Base-by-base conservation (phyloP, 2,329 filamentous ascomycete species). In the Clonostachys chloroleuca region DNA sequence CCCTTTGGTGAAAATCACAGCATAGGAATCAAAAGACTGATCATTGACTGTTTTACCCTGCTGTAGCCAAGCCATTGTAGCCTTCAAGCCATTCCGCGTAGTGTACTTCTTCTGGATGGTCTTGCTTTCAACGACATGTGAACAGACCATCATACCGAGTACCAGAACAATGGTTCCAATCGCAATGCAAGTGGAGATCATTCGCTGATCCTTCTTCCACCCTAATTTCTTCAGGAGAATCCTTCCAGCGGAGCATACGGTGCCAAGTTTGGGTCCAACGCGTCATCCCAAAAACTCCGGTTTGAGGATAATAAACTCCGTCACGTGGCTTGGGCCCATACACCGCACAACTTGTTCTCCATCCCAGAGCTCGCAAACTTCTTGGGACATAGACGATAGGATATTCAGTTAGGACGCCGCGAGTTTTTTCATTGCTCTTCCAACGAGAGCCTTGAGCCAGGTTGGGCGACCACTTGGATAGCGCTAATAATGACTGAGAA, bases 371-470 rank as follows among this genome's bases (percentile, higher is more conserved):
- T 49, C 47, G 34, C 43, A 46, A 10, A 46, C 44, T 13, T 49
- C 34, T 6, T 46, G 5, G 7, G 47, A 49, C 8, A 43, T 49
- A 6, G 47, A 49, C 12, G 47, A 46, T 33, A 49, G 36, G 13
- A 46, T 13, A 24, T 49, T 44, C 13, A n/a, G 5, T 34, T 49
- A 44, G 13, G 34, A 44, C 10, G 20, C 30, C 4, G 44, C 24
- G 6, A 12, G 5, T 18, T 44, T 48, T 16, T 44, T 42, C 6
- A 20, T 13, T n/a, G 34, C 24, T 37, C 72, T 58, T 13, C 70
- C 72, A 36, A 74, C 60, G 17, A 74, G 61, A 1, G 70, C 67
- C 34, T 66, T 64, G 2, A 73, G 58, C 41, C 64, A 72, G 8
- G 62, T 55, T 7, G 61, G 65, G 2, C 70, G 69, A 40, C 65